Evolutionary conservation across 2,329 filamentous ascomycete genomes (phyloP), one percentile per base, ranked within the genome.

Genomic region (Ambrosiella cleistominuta): DNA sequence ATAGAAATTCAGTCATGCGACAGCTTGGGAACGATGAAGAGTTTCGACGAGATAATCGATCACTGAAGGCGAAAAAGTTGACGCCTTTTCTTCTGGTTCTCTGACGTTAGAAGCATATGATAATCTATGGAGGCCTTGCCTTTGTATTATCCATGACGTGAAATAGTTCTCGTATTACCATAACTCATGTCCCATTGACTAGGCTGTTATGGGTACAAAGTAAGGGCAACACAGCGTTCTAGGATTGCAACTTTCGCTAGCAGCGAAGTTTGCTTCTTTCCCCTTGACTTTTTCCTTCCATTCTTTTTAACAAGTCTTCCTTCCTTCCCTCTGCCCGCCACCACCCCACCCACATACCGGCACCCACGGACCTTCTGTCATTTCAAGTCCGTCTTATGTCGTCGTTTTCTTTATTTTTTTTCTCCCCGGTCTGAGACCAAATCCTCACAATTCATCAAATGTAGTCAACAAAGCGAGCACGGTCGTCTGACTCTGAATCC

Each of bases 391-490:
- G 44, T 27, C 13, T 53, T 13, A 38, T n/a, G 13, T 36, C 35
- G 35, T 27, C 50, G 13, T 15, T 27, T 53, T 37, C 12, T 37
- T 53, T 17, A 42, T 54, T n/a, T 37, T 27, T 37, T 19, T 36
- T 40, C 37, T 44, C n/a, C 35, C n/a, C 7, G 36, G 53, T 56
- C 40, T 11, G 40, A 27, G 38, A 13, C 40, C 40, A 7, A 56
- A 8, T 19, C 40, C 42, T 51, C 15, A 13, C 27, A 11, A 17
- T 52, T 38, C 37, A 56, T 12, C 37, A 15, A 37, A 59, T 56
- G 57, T 47, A 50, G 45, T 55, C 57, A 38, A 56, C 45, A 50
- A 59, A 59, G 38, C 53, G 57, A 42, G 45, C 57, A 3, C 57
- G 57, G 17, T 59, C 57, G 50, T 55, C 58, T 42, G 58, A 57